Conservation (phyloP, 2,329 filamentous ascomycete genomes). For the Alternaria novae-zelandiae region DNA sequence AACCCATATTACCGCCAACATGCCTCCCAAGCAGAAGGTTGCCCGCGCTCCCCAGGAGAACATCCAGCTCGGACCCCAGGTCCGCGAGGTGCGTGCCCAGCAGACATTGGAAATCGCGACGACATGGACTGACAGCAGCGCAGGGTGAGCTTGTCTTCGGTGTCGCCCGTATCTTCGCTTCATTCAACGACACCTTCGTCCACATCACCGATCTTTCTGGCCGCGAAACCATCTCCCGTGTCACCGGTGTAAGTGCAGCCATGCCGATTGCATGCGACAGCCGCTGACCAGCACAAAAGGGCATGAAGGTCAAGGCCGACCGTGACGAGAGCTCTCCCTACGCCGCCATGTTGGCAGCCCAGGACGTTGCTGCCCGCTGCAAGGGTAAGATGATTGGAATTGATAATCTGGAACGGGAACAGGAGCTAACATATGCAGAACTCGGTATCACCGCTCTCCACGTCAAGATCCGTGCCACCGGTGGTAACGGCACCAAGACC, state of each 20-base stretch:
- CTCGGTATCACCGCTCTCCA: constrained; percentile 93
- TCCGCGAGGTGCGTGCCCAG: constrained; percentile 73
- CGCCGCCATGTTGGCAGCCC: constrained; percentile 99
- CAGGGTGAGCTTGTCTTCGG: constrained; percentile 95
- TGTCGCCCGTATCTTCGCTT: constrained; percentile 97
- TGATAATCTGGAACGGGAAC: neutral
- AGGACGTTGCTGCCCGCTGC: constrained; percentile 88
- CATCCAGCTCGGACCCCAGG: constrained; percentile 89
- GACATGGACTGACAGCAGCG: constrained; percentile 26
- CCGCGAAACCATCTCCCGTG: constrained; percentile 99
- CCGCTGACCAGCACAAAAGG: constrained; percentile 10
- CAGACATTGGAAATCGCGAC: constrained; percentile 3
- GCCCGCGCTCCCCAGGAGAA: constrained; percentile 87
- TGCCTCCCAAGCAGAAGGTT: constrained; percentile 89
- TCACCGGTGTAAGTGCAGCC: constrained; percentile 77
- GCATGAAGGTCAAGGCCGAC: constrained; percentile 95
- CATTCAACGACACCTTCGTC: constrained; percentile 71
- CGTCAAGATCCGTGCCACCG: constrained; percentile 99
- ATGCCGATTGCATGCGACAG: neutral
- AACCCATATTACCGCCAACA: constrained; percentile 52
- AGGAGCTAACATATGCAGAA: constrained; percentile 50
- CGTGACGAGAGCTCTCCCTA: constrained; percentile 99
- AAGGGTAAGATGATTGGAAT: constrained; percentile 51
- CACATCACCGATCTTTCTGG: constrained; percentile 99
- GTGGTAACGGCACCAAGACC: constrained; percentile 99